phyloP scores from a whole-genome alignment of 2,329 filamentous ascomycete genomes.

The Trichoderma oligosporum region DNA sequence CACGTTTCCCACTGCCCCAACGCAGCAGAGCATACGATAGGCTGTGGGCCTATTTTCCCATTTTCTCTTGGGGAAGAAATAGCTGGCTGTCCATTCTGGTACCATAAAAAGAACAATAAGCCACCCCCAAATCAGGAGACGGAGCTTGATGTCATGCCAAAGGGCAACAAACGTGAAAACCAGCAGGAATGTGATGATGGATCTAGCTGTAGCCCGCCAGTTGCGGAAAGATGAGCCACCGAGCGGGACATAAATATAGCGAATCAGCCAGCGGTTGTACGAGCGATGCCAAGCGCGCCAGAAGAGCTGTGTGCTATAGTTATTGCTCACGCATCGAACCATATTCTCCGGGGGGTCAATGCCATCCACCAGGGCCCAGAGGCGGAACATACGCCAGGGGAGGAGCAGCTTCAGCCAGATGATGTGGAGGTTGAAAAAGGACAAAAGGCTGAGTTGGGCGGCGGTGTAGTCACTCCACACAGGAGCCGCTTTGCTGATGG shows the following conservation, averaged over 20 bases:
- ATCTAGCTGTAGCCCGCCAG: constrained; percentile 48
- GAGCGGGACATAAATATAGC: constrained; percentile 90
- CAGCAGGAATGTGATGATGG: constrained; percentile 70
- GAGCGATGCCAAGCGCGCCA: constrained; percentile 96
- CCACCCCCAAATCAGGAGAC: constrained; percentile 94
- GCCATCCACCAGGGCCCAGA: constrained; percentile 89
- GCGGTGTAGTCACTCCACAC: constrained; percentile 81
- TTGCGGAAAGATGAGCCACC: constrained; percentile 61
- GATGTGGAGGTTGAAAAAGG: constrained; percentile 92
- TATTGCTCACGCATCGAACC: constrained; percentile 93
- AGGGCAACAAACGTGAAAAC: constrained; percentile 97
- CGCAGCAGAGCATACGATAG: constrained; percentile 76
- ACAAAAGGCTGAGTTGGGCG: constrained; percentile 82
- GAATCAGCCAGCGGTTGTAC: constrained; percentile 90
- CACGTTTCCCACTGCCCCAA: constrained; percentile 78
- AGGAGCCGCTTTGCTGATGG: constrained; percentile 78
- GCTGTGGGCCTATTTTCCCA: constrained; percentile 67
- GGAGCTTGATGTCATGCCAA: constrained; percentile 95
- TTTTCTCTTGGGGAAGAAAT: constrained; percentile 67
- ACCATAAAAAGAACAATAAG: constrained; percentile 90
- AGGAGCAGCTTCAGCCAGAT: constrained; percentile 97
- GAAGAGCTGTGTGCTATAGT: constrained; percentile 85
- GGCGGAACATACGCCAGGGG: constrained; percentile 95
- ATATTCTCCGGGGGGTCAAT: constrained; percentile 98
- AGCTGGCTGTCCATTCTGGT: constrained; percentile 71